Base-by-base conservation (phyloP, 331 rosid species). In the Pyrus hybrid region DNA sequence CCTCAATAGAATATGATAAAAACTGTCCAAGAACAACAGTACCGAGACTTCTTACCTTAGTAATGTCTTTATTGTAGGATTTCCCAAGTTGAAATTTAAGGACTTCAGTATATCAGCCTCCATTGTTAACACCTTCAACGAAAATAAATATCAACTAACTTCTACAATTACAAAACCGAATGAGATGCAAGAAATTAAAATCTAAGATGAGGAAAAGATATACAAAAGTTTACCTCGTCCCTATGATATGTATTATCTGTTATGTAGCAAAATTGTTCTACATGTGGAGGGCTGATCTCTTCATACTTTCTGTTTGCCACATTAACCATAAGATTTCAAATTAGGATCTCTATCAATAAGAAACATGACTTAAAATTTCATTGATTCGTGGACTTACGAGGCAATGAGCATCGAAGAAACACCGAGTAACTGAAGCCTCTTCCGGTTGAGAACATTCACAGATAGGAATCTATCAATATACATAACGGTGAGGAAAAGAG, bases 321-420 rank as follows among this genome's bases (percentile, higher is more conserved):
- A 77, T 18, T 4, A n/a, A 43, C 70, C 4, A 18, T 12, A 51
- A 67, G 22, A 32, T 18, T 23, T 32, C 5, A 9, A 32, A 73
- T 20, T 51, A 22, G 1, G 4, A 18, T 12, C 23, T 53, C 7
- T 13, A 25, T 12, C 11, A 41, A 1, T 13, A 64, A 25, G 3
- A 26, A 73, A 29, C 29, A 4, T 30, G 9, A 66, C 54, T 30
- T n/a, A 70, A 72, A 47, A 13, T 12, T 26, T 2, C 41, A 32
- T 53, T 17, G 5, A 45, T 41, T 66, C 1, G n/a, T 7, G 49
- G 74, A 78, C 97, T 92, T 79, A 95, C 97, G 93, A 86, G 70
- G 99, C 99, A 69, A 95, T 74, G 0, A 90, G 90, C 97, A 95
- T 86, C 0, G 99, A 71, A 30, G 97, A 88, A 79, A 95, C 93